Base-by-base conservation (phyloP, 2,329 filamentous ascomycete genomes). In the Sclerotinia glacialis region DNA sequence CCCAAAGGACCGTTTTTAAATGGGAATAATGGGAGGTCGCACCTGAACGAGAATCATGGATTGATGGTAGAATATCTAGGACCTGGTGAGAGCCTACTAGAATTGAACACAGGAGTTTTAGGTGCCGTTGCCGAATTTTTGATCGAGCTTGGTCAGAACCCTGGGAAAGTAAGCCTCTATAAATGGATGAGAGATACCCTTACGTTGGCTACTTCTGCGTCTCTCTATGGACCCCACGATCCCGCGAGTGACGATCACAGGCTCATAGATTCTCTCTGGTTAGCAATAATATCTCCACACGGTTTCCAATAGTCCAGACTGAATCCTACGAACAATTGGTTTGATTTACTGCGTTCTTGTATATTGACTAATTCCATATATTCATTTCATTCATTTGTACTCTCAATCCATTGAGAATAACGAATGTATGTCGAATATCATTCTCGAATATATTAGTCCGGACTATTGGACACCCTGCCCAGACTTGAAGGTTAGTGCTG, bases 181-280 rank as follows among this genome's bases (percentile, higher is more conserved):
- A 54, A 72, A 5, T 82, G 79, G 79, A 67, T 78, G 37, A 76
- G 79, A n/a, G 71, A 79, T 44, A 68, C 77, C 5, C 77, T 82
- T 67, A 79, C 78, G 2, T 63, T 77, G 4, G 79, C 80, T 12
- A 79, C 78, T 0, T 76, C 77, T 6, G 70, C 76, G 31, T 78
- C 79, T 3, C 72, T 84, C n/a, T 84, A 80, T 66, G 82, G 82
- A 1, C 76, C 79, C 1, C 66, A 78, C 0, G 81, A 83, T 69
- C 80, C 81, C 0, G 77, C 82, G 42, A 74, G 70, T 14, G 62
- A 71, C 2, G 71, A 81, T 23, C 73, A 75, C 1, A 69, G 69
- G 3, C 70, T 82, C 7, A 69, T 80, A 18, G 73, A 80, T 16
- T 76, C 76, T n/a, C 76, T 82, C 26, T 79, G 77, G 79, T 70